phyloP scores from a whole-genome alignment of 768 basidiomycete species.

The Podaxis carcinomalis region DNA sequence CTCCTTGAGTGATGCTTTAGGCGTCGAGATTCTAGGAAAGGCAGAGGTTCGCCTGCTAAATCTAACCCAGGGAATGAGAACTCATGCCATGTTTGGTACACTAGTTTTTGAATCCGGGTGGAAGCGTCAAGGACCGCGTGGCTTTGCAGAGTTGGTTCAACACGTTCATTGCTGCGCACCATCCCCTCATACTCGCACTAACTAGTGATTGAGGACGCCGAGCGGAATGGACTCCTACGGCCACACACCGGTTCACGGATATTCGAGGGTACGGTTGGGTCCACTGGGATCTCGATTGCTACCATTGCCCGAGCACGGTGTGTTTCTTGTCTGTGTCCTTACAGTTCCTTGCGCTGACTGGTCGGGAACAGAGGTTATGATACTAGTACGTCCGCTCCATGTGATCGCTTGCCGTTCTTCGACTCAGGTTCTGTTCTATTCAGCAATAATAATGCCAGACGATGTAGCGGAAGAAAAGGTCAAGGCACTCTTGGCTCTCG shows the following conservation, averaged over 20 bases:
- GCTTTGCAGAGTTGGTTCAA: conserved; percentile 71
- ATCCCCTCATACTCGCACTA: neutral
- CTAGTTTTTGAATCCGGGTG: conserved; percentile 97
- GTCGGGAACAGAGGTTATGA: conserved; percentile 70
- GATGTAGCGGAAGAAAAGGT: conserved; percentile 92
- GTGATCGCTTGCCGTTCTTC: neutral
- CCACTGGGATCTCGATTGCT: conserved; percentile 94
- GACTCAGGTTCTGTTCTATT: neutral
- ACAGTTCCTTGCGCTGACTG: neutral
- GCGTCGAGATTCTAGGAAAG: conserved; percentile 93
- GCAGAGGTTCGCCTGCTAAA: conserved; percentile 63
- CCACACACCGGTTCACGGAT: conserved; percentile 89
- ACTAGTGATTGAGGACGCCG: conserved; percentile 92
- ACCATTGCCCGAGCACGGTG: conserved; percentile 87
- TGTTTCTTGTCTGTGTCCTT: conserved; percentile 15
- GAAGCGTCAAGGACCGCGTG: conserved; percentile 98
- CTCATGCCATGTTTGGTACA: conserved; percentile 27
- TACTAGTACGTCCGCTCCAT: conserved; percentile 49
- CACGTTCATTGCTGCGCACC: neutral
- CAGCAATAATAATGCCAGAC: conserved; percentile 88
- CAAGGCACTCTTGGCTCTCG: conserved; percentile 74
- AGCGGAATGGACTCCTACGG: conserved; percentile 72
- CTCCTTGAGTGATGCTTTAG: conserved; percentile 85
- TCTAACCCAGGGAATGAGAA: neutral
- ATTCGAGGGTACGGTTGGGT: conserved; percentile 96